phyloP scores from a whole-genome alignment of 2,329 filamentous ascomycete genomes.

The Aspergillus japonicus region DNA sequence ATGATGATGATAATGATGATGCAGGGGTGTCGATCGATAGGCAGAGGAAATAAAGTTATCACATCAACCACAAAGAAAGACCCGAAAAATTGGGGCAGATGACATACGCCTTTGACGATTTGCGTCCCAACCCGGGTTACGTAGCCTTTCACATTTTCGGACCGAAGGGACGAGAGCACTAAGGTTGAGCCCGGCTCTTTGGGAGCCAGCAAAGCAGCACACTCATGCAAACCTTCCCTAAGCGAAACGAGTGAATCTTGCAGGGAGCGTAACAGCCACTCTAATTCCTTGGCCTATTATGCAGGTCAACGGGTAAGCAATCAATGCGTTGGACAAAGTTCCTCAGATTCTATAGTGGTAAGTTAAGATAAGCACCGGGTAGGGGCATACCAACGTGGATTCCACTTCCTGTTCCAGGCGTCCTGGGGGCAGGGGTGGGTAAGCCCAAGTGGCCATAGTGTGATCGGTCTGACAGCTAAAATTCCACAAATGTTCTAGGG shows the following conservation, averaged over 20 bases:
- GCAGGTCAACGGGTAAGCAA: slow-evolving; percentile 1
- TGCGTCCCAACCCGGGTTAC: slow-evolving; percentile 87
- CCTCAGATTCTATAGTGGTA: neutral
- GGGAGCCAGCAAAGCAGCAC: slow-evolving; percentile 80
- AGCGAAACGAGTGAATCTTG: slow-evolving; percentile 61
- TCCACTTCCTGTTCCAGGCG: slow-evolving; percentile 55
- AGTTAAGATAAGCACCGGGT: neutral
- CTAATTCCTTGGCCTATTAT: slow-evolving; percentile 56
- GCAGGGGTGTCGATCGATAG: neutral
- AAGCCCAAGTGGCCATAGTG: slow-evolving; percentile 62
- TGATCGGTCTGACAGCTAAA: neutral
- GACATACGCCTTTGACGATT: slow-evolving; percentile 80
- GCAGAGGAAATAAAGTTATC: neutral
- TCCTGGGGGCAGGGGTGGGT: slow-evolving; percentile 56
- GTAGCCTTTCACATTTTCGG: slow-evolving; percentile 87
- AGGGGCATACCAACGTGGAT: slow-evolving; percentile 48
- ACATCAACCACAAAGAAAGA: neutral
- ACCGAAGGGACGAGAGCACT: slow-evolving; percentile 80
- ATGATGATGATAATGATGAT: neutral
- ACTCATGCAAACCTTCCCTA: slow-evolving; percentile 78
- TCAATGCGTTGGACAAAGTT: neutral
- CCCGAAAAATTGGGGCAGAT: neutral
- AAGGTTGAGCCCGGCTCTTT: slow-evolving; percentile 83
- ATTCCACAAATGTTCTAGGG: neutral
- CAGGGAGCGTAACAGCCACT: slow-evolving; percentile 62